phyloP scores from a whole-genome alignment of 495 filamentous ascomycete species.

The Massariosphaeria phaeospora region DNA sequence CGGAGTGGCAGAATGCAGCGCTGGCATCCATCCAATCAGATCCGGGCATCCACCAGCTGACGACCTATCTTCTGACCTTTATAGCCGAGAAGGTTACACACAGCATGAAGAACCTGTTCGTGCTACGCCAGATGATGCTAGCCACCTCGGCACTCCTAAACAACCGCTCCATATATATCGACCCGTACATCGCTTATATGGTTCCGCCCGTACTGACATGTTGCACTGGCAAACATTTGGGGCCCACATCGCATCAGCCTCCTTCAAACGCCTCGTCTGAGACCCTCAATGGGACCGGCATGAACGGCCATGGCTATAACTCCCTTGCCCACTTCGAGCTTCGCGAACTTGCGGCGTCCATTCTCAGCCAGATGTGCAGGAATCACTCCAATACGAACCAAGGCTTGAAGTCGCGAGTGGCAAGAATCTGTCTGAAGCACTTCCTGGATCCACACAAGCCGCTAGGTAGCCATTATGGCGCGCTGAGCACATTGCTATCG shows the following conservation, averaged over 20 bases:
- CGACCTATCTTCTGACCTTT: constrained; percentile 94
- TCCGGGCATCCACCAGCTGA: constrained; percentile 86
- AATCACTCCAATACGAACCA: constrained; percentile 72
- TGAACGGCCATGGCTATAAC: constrained; percentile 43
- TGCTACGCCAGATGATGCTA: constrained; percentile 84
- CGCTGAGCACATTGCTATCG: constrained; percentile 67
- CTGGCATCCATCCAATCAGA: constrained; percentile 76
- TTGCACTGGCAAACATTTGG: constrained; percentile 78
- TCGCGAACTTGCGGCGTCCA: constrained; percentile 73
- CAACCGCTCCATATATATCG: constrained; percentile 76
- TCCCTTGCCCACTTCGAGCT: constrained; percentile 67
- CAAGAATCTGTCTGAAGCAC: constrained; percentile 80
- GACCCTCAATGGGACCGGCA: constrained; percentile 21
- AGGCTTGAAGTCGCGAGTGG: constrained; percentile 78
- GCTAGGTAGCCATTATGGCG: constrained; percentile 78
- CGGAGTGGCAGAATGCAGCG: constrained; percentile 79
- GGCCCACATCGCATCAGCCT: constrained; percentile 9
- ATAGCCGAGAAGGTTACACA: constrained; percentile 93
- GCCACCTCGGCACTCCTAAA: constrained; percentile 75
- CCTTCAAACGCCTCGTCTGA: constrained; percentile 21
- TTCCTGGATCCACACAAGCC: constrained; percentile 81
- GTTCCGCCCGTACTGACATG: constrained; percentile 90
- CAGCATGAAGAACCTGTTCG: constrained; percentile 75
- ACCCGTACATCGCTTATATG: constrained; percentile 82
- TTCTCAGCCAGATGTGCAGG: constrained; percentile 65